These are phyloP conservation scores for Nemania serpens DNA, from an alignment of 2,329 filamentous ascomycete genomes.

Conservation along the genomic window DNA sequence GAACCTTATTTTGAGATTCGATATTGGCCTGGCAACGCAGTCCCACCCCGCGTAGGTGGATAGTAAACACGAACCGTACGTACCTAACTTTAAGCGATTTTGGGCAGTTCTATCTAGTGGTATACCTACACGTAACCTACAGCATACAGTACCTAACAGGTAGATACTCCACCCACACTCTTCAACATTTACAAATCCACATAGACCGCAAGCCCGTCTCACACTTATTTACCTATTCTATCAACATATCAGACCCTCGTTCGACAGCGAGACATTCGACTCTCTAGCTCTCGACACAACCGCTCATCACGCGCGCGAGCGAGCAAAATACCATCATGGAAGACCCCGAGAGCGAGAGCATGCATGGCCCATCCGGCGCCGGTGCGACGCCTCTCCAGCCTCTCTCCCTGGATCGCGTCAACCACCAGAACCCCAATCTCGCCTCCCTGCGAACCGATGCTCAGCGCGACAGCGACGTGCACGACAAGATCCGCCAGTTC, in stretches of 20 bases:
- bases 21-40: conserved; percentile 23
- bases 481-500: conserved; percentile 44
- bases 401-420: conserved; percentile 39
- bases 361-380: conserved; percentile 32
- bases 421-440: conserved; percentile 35
- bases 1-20: neutral
- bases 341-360: conserved; percentile 31
- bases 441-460: conserved; percentile 29
- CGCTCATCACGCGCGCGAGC: neutral
- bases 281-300: neutral
- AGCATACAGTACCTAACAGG: too few species aligned
- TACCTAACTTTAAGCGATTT: neutral
- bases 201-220: neutral
- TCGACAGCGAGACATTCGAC: neutral
- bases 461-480: conserved; percentile 41
- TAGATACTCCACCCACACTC: too few species aligned
- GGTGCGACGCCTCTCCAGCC: conserved; percentile 36
- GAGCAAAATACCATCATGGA: conserved; percentile 30
- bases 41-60: neutral
- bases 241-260: neutral
- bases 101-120: neutral
- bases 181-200: neutral
- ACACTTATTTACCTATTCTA: neutral
- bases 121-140: neutral
- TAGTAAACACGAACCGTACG: conserved; percentile 17